Evolutionary conservation across 176 grass and related monocot genomes (phyloP).

Genomic region (Raddia distichophylla): DNA sequence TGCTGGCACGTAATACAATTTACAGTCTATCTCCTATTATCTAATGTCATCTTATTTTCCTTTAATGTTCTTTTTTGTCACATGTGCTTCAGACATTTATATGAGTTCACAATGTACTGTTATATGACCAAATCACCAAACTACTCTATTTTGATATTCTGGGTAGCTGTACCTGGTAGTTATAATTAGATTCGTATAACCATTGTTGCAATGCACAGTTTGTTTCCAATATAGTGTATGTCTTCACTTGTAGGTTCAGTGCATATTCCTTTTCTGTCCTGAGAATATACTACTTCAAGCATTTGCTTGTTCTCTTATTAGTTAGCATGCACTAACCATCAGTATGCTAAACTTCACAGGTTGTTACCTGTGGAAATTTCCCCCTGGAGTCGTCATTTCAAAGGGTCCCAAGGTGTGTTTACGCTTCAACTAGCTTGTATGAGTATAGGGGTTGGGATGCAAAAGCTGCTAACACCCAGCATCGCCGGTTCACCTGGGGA

Average conservation of each 20-base stretch:
- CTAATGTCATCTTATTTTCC: not conserved
- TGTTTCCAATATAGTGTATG: not conserved
- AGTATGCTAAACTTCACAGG: slow-evolving; percentile 47
- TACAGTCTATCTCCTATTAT: slow-evolving; percentile 25
- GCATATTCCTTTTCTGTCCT: slow-evolving; percentile 9
- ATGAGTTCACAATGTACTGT: slow-evolving; percentile 19
- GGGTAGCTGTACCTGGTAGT: not conserved
- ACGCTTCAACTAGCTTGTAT: slow-evolving; percentile 87
- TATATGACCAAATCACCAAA: slow-evolving; percentile 14
- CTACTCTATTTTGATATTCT: slow-evolving; percentile 25
- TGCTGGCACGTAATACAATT: not conserved
- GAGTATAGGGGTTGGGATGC: slow-evolving; percentile 97
- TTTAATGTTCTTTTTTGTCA: slow-evolving; percentile 1
- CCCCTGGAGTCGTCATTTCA: slow-evolving; percentile 95
- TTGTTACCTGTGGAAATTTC: slow-evolving; percentile 97
- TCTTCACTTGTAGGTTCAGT: slow-evolving; percentile 1
- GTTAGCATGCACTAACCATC: slow-evolving; percentile 17
- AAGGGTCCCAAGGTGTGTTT: slow-evolving; percentile 93
- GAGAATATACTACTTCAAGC: not conserved
- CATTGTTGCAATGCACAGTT: not conserved
- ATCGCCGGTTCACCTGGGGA: slow-evolving; percentile 89
- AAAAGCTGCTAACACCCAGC: slow-evolving; percentile 74
- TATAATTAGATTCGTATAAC: slow-evolving; percentile 12
- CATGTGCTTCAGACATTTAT: not conserved
- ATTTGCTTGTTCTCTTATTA: slow-evolving; percentile 10